Base-by-base conservation (phyloP, 1,284 basidiomycete species). In the Ganoderma meredithae region DNA sequence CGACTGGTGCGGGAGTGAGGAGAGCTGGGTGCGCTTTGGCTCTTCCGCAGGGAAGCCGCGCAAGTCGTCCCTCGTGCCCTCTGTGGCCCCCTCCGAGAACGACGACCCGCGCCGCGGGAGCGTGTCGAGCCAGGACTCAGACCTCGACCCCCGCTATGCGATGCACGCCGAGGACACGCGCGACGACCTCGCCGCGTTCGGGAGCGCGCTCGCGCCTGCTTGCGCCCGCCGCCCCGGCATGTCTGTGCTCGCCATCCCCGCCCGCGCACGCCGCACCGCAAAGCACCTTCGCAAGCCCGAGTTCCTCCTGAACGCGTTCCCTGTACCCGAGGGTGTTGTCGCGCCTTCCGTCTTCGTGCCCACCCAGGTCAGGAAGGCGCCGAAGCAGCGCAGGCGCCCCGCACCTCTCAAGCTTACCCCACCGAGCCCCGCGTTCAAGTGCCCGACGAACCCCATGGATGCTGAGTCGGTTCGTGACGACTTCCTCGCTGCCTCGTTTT, bases 51-150 rank as follows among this genome's bases (percentile, higher is more conserved):
- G 73, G 17, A 71, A 69, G 60, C 13, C 36, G 27, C 64, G 68
- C 41, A 73, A 44, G 63, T 56, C 52, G 17, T 70, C 69, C 22
- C 47, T 69, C 17, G 58, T 68, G 17, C 44, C 58, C 4, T 55
- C 49, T 13, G 22, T 49, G 47, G 36, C 36, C 9, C 36, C 36
- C 36, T 49, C 47, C 2, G 70, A 70, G 9, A 73, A 75, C 15
- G 79, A 69, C 43, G 81, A 81, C 27, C 78, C 80, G 49, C 81
- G 84, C 60, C 80, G 84, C 13, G 84, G 80, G 9, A 85, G 83
- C 65, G 75, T 83, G 2, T 88, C 86, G 1, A 84, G 84, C 22
- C 80, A 82, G 61, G 83, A 85, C 74, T 89, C 87, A 3, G 86
- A 87, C 66, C 78, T 89, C 58, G 84, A 87, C 65, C 82, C 84